Percentiles rank a stretch among this genome's conserved stretches.
Evolutionary conservation across 192 early-diverging fungal genomes (phyloP).

Genomic region (Backusella psychrophila): DNA sequence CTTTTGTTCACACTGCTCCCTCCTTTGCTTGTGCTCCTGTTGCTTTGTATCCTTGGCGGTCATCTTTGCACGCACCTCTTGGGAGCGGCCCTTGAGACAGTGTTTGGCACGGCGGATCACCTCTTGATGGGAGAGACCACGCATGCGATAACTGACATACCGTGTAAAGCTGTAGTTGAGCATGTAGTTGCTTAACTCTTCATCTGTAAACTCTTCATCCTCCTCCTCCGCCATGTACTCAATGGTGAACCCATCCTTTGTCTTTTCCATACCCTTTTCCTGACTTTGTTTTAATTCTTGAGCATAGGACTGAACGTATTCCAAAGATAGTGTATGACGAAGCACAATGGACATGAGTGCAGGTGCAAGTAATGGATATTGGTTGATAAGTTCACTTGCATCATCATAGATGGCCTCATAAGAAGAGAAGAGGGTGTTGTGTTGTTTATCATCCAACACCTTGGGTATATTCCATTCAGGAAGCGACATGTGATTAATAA

Average conservation of each 20-base stretch:
- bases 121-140: constrained; percentile 19
- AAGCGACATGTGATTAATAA: neutral
- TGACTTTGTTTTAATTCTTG: neutral
- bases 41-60: neutral
- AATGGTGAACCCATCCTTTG: neutral
- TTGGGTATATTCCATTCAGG: constrained; percentile 14
- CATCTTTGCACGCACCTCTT: neutral
- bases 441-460: constrained; percentile 9
- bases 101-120: neutral
- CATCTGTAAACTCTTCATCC: neutral
- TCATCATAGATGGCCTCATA: constrained; percentile 1
- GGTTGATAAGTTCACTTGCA: neutral
- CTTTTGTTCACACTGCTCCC: neutral
- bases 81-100: neutral
- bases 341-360: constrained; percentile 34
- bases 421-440: neutral
- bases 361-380: constrained; percentile 29
- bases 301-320: constrained; percentile 1
- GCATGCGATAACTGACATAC: neutral
- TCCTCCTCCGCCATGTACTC: neutral
- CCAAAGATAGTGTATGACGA: constrained; percentile 19
- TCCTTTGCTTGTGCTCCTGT: neutral
- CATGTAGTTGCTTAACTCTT: neutral
- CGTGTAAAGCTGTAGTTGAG: neutral
- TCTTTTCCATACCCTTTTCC: neutral